A percentile compares a stretch with the other conserved stretches of the same genome.
Evolutionary conservation across 129 eudicot genomes (phyloP).

Genomic region (Flaveria bidentis): DNA sequence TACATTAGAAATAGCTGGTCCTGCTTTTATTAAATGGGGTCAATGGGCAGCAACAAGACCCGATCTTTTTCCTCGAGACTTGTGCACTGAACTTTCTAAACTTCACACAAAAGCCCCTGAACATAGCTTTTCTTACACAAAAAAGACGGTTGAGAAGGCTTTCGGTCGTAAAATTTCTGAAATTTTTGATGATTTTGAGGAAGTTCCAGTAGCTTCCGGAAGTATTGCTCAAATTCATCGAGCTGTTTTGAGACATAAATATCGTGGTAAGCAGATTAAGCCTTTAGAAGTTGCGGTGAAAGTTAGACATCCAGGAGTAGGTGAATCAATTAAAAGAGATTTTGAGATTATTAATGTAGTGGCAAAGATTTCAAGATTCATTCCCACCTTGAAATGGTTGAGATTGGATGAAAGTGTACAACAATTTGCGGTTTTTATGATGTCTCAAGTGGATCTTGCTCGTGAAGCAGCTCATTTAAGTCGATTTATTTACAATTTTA

Average conservation of each 20-base stretch:
- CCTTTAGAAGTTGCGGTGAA: constrained; percentile 89
- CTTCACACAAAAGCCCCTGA: constrained; percentile 90
- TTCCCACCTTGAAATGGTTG: constrained; percentile 84
- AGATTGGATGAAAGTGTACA: constrained; percentile 93
- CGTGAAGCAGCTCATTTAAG: constrained; percentile 94
- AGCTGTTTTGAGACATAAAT: constrained; percentile 60
- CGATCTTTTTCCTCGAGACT: constrained; percentile 81
- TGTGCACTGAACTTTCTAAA: constrained; percentile 79
- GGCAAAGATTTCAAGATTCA: constrained; percentile 62
- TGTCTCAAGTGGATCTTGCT: constrained; percentile 98
- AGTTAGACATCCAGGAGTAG: constrained; percentile 96
- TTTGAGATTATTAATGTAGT: constrained; percentile 76
- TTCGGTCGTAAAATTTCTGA: constrained; percentile 84
- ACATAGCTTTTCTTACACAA: constrained; percentile 82
- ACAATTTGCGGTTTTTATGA: constrained; percentile 95
- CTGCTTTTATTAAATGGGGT: constrained; percentile 98
- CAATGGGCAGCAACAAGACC: constrained; percentile 99
- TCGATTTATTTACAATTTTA: constrained; percentile 86
- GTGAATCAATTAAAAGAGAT: constrained; percentile 82
- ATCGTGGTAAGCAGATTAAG: constrained; percentile 59
- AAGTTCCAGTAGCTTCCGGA: constrained; percentile 88
- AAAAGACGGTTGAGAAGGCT: constrained; percentile 74
- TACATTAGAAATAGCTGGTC: constrained; percentile 84
- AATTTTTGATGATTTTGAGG: constrained; percentile 86
- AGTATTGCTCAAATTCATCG: constrained; percentile 96